A percentile compares a stretch with the other conserved stretches of the same genome.
Conservation (phyloP, 2,329 filamentous ascomycete genomes). For the Fusarium sterilihyphosum region DNA sequence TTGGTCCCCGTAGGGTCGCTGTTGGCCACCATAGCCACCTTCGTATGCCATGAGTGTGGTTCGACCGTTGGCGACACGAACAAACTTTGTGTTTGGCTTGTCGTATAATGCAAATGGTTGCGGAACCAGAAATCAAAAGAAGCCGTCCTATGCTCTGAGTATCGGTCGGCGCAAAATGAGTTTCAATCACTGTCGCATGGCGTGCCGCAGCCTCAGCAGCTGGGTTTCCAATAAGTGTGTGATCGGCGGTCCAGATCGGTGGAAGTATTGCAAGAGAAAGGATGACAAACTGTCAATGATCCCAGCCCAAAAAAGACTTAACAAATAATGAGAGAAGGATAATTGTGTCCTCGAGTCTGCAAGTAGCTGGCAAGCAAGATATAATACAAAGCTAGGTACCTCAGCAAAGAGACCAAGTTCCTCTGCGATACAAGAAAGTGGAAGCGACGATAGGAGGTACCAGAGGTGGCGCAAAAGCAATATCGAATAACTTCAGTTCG, state of each 20-base stretch:
- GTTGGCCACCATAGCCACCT: constrained; percentile 54
- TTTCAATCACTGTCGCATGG: constrained; percentile 42
- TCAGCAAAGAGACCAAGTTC: neutral
- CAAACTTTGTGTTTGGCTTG: neutral
- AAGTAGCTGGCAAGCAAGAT: neutral
- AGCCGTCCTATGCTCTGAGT: neutral
- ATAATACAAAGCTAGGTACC: constrained; percentile 5
- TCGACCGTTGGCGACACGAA: constrained; percentile 2
- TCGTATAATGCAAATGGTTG: neutral
- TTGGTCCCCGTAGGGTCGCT: constrained; percentile 60
- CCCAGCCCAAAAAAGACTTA: neutral
- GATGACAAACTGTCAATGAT: constrained; percentile 17
- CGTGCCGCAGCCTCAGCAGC: constrained; percentile 38
- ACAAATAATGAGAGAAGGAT: neutral
- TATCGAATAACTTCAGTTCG: neutral
- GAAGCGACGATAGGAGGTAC: neutral
- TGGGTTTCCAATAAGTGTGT: constrained; percentile 30
- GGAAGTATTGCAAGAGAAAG: constrained; percentile 26
- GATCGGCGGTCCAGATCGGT: constrained; percentile 38
- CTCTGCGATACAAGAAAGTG: constrained; percentile 2
- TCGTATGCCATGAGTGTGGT: constrained; percentile 60
- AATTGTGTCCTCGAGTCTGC: constrained; percentile 6
- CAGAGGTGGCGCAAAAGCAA: constrained; percentile 5
- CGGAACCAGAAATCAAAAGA: neutral
- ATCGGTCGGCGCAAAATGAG: constrained; percentile 29